Conservation (phyloP, 2,329 filamentous ascomycete genomes). For the Xylariales sp. region DNA sequence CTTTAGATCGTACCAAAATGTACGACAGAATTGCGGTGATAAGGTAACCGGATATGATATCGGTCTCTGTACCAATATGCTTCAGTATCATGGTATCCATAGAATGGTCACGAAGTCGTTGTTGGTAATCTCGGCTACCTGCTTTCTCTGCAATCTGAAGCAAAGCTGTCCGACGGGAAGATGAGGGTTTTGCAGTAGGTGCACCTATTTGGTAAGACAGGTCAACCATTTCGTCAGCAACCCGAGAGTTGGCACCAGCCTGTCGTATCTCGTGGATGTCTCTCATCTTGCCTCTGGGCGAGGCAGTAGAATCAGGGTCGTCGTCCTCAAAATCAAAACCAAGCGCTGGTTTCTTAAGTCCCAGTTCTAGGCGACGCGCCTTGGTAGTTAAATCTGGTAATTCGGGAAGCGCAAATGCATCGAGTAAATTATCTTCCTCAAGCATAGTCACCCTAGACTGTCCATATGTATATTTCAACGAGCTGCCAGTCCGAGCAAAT, state of each 20-base stretch:
- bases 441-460: conserved; percentile 23
- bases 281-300: conserved; percentile 47
- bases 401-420: conserved; percentile 20
- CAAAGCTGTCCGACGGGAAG: conserved; percentile 53
- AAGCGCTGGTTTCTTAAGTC: conserved; percentile 17
- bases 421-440: conserved; percentile 25
- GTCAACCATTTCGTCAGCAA: conserved; percentile 62
- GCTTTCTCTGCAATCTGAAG: conserved; percentile 57
- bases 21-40: conserved; percentile 60
- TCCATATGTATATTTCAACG: conserved; percentile 26
- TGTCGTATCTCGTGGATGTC: conserved; percentile 63
- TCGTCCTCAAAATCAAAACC: conserved; percentile 30
- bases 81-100: conserved; percentile 66
- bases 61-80: conserved; percentile 54
- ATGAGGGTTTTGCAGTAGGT: conserved; percentile 40
- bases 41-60: conserved; percentile 58
- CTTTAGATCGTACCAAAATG: conserved; percentile 56
- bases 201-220: conserved; percentile 55
- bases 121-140: conserved; percentile 57
- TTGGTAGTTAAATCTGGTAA: conserved; percentile 16
- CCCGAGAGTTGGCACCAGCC: conserved; percentile 62
- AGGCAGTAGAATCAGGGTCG: conserved; percentile 35
- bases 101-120: conserved; percentile 70
- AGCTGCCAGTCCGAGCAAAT: conserved; percentile 23
- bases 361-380: conserved; percentile 24